These are phyloP conservation scores for Neodidymelliopsis sp. DNA, from an alignment of 2,329 filamentous ascomycete species.

Conservation along the genomic window DNA sequence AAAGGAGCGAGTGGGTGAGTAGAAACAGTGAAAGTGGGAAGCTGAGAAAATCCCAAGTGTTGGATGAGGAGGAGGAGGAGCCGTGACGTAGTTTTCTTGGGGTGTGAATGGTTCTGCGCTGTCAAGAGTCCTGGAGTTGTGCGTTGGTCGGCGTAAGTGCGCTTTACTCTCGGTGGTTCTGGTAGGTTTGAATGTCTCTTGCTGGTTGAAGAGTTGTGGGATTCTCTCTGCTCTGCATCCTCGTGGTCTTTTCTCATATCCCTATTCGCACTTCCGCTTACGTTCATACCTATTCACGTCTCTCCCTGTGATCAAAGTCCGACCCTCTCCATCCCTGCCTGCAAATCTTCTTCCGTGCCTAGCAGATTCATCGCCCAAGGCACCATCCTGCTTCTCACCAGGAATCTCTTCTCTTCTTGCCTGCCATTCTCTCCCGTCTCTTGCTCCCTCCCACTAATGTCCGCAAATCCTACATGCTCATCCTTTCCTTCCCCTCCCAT, in stretches of 20 bases:
- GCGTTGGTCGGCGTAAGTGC: too few species aligned
- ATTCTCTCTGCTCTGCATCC: background rate
- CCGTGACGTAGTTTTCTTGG: too few species aligned
- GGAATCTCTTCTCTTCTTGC: constrained; percentile 38
- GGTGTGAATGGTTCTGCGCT: too few species aligned
- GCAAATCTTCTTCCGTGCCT: constrained; percentile 77
- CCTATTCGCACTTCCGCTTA: background rate
- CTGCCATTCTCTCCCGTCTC: background rate
- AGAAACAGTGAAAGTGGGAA: too few species aligned
- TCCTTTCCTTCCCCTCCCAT: constrained; percentile 2
- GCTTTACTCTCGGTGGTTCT: too few species aligned
- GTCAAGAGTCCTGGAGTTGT: too few species aligned
- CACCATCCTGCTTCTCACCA: constrained; percentile 69
- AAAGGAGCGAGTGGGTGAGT: too few species aligned
- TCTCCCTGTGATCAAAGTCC: constrained; percentile 14
- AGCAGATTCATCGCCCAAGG: constrained; percentile 82
- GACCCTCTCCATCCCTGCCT: constrained; percentile 39
- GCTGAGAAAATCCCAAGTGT: too few species aligned
- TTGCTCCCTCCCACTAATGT: constrained; percentile 8
- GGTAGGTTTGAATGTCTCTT: too few species aligned
- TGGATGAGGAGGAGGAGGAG: too few species aligned
- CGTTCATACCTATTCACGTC: too few species aligned
- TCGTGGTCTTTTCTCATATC: background rate
- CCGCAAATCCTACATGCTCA: constrained; percentile 12
- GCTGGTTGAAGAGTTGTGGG: too few species aligned